phyloP scores from a whole-genome alignment of 192 early-diverging fungal species.

The Linnemannia elongata region DNA sequence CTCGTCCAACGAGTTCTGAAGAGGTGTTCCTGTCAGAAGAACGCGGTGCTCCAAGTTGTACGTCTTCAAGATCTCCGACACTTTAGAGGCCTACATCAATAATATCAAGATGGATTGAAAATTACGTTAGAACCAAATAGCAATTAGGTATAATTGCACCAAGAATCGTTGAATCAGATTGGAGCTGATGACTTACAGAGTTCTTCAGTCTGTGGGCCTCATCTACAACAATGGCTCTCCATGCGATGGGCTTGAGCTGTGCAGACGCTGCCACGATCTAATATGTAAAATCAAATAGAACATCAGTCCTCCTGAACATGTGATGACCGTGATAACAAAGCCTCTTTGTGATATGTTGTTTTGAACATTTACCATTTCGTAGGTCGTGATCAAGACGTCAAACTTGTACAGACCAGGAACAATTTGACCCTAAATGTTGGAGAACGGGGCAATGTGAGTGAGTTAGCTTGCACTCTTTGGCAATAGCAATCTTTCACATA shows the following conservation, averaged over 20 bases:
- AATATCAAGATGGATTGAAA: neutral
- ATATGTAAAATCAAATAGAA: neutral
- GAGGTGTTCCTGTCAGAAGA: slow-evolving; percentile 88
- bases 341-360: too few relatives aligned
- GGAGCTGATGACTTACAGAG: slow-evolving; percentile 59
- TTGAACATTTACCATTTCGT: slow-evolving; percentile 55
- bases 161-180: neutral
- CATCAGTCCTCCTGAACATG: neutral
- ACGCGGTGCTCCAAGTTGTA: slow-evolving; percentile 86
- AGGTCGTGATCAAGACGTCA: slow-evolving; percentile 73
- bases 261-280: slow-evolving; percentile 70
- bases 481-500: neutral
- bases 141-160: neutral
- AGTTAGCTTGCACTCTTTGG: neutral
- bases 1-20: slow-evolving; percentile 89
- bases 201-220: slow-evolving; percentile 92
- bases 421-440: slow-evolving; percentile 48
- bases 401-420: slow-evolving; percentile 70
- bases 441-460: neutral
- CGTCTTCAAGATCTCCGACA: slow-evolving; percentile 80
- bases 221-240: slow-evolving; percentile 83
- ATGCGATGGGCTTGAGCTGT: slow-evolving; percentile 77
- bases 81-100: slow-evolving; percentile 73
- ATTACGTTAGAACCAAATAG: neutral
- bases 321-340: too few relatives aligned